phyloP scores from a whole-genome alignment of 768 basidiomycete genomes.

The Crepidotus variabilis region DNA sequence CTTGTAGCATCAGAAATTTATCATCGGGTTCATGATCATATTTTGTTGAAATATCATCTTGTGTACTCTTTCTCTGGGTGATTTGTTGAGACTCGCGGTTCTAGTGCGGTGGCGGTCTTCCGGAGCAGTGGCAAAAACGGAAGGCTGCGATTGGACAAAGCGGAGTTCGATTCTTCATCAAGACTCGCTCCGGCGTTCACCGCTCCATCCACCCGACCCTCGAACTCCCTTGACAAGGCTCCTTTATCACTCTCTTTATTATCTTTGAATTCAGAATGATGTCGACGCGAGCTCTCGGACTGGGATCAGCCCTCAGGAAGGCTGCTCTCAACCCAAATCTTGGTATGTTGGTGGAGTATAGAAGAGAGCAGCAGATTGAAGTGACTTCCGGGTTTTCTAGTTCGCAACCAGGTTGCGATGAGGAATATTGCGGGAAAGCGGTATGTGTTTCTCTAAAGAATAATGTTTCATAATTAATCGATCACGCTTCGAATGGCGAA shows the following conservation, averaged over 20 bases:
- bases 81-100: neutral
- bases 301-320: slow-evolving; percentile 53
- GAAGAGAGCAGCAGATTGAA: slow-evolving; percentile 16
- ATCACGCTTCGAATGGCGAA: neutral
- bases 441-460: slow-evolving; percentile 21
- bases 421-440: slow-evolving; percentile 39
- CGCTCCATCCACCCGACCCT: neutral
- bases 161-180: neutral
- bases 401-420: slow-evolving; percentile 37
- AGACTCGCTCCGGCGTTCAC: neutral
- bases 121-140: neutral
- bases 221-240: neutral
- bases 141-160: neutral
- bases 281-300: slow-evolving; percentile 51
- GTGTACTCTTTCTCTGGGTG: neutral
- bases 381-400: slow-evolving; percentile 22
- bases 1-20: neutral
- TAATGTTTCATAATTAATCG: neutral
- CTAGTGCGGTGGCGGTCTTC: neutral
- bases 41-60: neutral
- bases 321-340: slow-evolving; percentile 37
- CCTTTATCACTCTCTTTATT: neutral
- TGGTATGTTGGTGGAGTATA: slow-evolving; percentile 22
- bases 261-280: slow-evolving; percentile 27
- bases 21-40: neutral